A percentile compares a stretch with the other conserved stretches of the same genome.
phyloP scores from a whole-genome alignment of 345 rosid genomes.

The Eucalyptus decipiens region DNA sequence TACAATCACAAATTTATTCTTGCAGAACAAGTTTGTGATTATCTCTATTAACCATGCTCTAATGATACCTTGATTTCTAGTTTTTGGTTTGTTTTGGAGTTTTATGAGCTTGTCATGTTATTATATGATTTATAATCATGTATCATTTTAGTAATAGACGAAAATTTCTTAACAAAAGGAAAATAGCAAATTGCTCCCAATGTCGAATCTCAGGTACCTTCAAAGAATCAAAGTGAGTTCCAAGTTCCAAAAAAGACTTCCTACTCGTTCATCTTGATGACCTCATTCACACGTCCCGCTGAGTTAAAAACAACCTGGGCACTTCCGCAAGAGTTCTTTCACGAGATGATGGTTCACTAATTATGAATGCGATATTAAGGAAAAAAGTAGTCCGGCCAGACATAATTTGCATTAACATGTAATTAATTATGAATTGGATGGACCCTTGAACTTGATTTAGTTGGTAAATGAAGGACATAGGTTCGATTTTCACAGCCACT shows the following conservation, averaged over 20 bases:
- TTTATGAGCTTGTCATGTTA: not conserved
- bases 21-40: fast-evolving
- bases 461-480: not conserved
- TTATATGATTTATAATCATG: not conserved
- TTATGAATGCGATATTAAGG: not conserved
- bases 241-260: not conserved
- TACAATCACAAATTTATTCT: no score
- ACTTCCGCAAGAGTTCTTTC: not conserved
- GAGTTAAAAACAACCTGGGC: not conserved
- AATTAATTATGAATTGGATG: not conserved
- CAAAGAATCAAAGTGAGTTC: not conserved
- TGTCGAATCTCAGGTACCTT: not conserved
- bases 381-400: not conserved
- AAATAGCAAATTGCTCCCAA: not conserved
- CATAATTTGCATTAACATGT: not conserved
- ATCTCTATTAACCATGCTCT: not conserved
- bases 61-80: not conserved
- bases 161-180: not conserved
- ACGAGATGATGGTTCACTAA: not conserved
- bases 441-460: not conserved
- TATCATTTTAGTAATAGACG: not conserved
- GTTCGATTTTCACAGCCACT: not conserved
- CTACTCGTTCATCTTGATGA: not conserved
- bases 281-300: not conserved
- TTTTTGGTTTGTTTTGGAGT: not conserved